Base-by-base conservation (phyloP, 768 basidiomycete species). In the Hericium coralloides region DNA sequence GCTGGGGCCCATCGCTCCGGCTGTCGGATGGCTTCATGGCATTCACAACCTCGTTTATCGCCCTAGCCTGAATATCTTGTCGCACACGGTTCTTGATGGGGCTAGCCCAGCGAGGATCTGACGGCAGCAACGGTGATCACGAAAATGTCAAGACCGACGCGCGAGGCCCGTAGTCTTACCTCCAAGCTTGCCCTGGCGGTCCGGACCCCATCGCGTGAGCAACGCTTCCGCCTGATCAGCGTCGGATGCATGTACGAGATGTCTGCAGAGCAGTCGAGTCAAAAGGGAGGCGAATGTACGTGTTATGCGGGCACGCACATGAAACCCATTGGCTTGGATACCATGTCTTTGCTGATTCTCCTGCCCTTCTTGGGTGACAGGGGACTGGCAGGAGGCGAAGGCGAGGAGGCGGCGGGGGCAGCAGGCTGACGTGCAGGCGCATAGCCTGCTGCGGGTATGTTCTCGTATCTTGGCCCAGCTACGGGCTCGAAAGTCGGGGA, bases 221-320 rank as follows among this genome's bases (percentile, higher is more conserved):
- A 95, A 77, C 23, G 88, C 92, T 69, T 90, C 89, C 37, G 89
- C 82, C 68, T 95, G 89, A 72, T 89, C 89, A 12, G 87, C 89
- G 72, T 93, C 89, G 57, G 89, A 92, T 31, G 93, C 92, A 73
- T 95, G 92, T 10, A 93, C 84, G 60, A 92, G 78, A 74, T 95
- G 92, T 54, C 92, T 94, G 67, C 53, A 55, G 68, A 59, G 65
- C 64, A 59, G 58, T 39, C 39, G 56, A 23, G 26, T 22, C 23
- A 25, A 17, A 57, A 39, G 57, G 52, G 38, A 57, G 43, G 55
- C 50, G 62, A 63, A 57, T 53, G 59, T 55, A 56, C 18, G 53
- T 47, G 53, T 43, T 38, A 54, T 47, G 55, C 55, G 52, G 57
- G 62, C 52, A 82, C 89, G 70, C 76, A 95, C 91, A 89, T 78